phyloP scores from a whole-genome alignment of 2,329 filamentous ascomycete genomes.

The Lachnellula hyalina region DNA sequence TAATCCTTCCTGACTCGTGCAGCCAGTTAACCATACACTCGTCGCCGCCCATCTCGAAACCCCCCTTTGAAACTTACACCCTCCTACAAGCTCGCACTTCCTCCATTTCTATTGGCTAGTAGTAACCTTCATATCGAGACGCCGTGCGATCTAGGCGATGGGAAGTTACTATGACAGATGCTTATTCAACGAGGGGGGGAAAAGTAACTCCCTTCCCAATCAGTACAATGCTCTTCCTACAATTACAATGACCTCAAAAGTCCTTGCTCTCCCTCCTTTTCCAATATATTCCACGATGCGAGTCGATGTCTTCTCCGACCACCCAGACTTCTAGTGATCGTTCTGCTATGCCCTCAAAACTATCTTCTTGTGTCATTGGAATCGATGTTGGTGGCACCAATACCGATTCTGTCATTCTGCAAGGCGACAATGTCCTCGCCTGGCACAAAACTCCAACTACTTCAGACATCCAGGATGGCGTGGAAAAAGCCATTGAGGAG shows the following conservation, averaged over 20 bases:
- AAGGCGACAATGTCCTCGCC: constrained; percentile 29
- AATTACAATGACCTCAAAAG: background rate
- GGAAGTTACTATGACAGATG: constrained; percentile 7
- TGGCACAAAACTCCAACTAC: constrained; percentile 47
- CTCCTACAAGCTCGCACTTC: no score
- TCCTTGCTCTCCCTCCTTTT: constrained; percentile 3
- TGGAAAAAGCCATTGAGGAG: constrained; percentile 40
- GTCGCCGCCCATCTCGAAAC: no score
- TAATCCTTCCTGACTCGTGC: background rate
- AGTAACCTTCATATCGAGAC: background rate
- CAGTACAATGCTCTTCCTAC: background rate
- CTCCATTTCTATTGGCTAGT: no score
- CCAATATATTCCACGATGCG: background rate
- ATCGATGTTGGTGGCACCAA: constrained; percentile 58
- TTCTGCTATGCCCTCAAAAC: constrained; percentile 18
- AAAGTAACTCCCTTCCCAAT: background rate
- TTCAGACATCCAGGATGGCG: constrained; percentile 45
- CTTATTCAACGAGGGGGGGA: background rate
- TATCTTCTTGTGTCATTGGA: constrained; percentile 25
- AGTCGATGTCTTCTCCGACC: constrained; percentile 6
- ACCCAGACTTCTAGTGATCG: constrained; percentile 1
- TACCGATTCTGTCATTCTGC: constrained; percentile 36
- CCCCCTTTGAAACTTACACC: no score
- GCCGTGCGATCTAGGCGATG: constrained; percentile 13
- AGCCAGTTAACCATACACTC: no score